Evolutionary conservation across 345 rosid species (phyloP).

Genomic region (Heritiera fomes): DNA sequence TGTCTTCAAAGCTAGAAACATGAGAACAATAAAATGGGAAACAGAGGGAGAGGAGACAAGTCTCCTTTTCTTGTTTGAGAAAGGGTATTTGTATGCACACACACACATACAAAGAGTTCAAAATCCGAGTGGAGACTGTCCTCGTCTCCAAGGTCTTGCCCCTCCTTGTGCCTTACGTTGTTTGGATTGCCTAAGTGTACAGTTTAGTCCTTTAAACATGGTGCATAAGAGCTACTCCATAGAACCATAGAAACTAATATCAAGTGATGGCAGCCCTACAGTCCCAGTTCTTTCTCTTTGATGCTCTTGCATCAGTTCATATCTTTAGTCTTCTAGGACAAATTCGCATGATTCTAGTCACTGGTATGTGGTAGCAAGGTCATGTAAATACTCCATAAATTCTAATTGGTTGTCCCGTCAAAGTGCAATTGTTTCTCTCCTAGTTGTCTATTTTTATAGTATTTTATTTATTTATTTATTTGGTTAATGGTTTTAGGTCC

Average conservation of each 20-base stretch:
- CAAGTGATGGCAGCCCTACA: neutral
- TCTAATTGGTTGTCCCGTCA: neutral
- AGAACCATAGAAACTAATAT: neutral
- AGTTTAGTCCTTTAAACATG: neutral
- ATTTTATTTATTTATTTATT: neutral
- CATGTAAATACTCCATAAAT: neutral
- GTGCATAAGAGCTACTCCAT: neutral
- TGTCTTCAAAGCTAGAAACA: neutral
- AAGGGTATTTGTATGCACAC: neutral
- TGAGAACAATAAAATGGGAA: neutral
- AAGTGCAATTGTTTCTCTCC: neutral
- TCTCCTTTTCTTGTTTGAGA: neutral
- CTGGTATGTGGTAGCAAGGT: neutral
- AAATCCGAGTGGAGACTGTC: neutral
- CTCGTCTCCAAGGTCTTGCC: neutral
- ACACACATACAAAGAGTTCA: neutral
- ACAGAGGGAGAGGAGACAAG: neutral
- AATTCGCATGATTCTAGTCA: neutral
- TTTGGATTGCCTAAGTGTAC: neutral
- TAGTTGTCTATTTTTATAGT: neutral
- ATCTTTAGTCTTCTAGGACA: neutral
- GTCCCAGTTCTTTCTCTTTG: neutral
- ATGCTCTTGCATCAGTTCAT: neutral
- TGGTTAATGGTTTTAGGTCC: conserved; percentile 56
- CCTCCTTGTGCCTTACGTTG: neutral